Evolutionary conservation across 225 moss, liverwort and hornwort species (phyloP).

Genomic region (Marchantia polymorpha): DNA sequence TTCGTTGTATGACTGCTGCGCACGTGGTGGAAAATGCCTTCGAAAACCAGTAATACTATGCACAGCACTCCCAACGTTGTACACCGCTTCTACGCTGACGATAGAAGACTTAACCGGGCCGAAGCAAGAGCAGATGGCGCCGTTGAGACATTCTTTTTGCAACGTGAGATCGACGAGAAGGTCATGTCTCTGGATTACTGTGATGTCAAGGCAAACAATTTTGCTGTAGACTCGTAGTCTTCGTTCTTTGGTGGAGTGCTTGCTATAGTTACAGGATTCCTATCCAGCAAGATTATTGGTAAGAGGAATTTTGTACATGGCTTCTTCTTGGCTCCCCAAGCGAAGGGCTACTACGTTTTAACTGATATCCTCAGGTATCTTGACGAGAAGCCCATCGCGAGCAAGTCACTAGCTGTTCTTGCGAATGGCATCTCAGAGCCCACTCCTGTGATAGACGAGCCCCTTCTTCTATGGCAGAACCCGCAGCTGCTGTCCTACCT

Average conservation of each 20-base stretch:
- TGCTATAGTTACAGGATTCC: slow-evolving; percentile 73
- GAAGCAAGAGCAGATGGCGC: slow-evolving; percentile 80
- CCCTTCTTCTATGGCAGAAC: slow-evolving; percentile 26
- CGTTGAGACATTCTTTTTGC: slow-evolving; percentile 58
- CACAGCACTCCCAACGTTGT: slow-evolving; percentile 84
- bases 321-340: slow-evolving; percentile 93
- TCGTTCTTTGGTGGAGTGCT: slow-evolving; percentile 78
- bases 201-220: slow-evolving; percentile 86
- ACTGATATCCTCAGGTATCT: slow-evolving; percentile 81
- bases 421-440: slow-evolving; percentile 47
- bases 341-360: slow-evolving; percentile 86
- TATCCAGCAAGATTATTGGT: slow-evolving; percentile 46
- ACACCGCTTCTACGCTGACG: slow-evolving; percentile 84
- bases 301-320: slow-evolving; percentile 84
- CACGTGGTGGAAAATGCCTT: slow-evolving; percentile 97
- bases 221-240: slow-evolving; percentile 85
- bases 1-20: too few species aligned
- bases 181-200: slow-evolving; percentile 79
- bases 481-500: slow-evolving; percentile 10
- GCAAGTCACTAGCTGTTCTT: slow-evolving; percentile 13
- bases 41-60: slow-evolving; percentile 89
- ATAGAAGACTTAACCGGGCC: slow-evolving; percentile 79
- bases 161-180: slow-evolving; percentile 64
- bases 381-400: slow-evolving; percentile 47
- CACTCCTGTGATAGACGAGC: slow-evolving; percentile 43